phyloP scores from a whole-genome alignment of 2,329 filamentous ascomycete species.

The Elsinoe arachidis region DNA sequence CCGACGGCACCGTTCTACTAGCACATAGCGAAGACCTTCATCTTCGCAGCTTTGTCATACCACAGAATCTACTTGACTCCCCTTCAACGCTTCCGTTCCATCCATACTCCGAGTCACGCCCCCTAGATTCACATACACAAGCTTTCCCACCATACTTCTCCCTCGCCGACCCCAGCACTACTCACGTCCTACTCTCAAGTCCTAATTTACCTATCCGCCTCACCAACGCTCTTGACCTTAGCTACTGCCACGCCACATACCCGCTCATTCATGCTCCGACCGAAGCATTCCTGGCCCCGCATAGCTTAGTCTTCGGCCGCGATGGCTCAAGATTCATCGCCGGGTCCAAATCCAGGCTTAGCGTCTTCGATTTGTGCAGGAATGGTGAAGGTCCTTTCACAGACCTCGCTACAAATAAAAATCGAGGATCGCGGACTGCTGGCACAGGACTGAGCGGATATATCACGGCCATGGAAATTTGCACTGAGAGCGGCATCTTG shows the following conservation, averaged over 20 bases:
- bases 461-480: conserved; percentile 44
- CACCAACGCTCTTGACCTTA: conserved; percentile 44
- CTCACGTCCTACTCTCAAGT: conserved; percentile 44
- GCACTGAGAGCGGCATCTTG: conserved; percentile 38
- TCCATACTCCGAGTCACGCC: conserved; percentile 37
- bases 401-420: conserved; percentile 36
- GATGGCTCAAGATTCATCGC: conserved; percentile 47
- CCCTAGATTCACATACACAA: conserved; percentile 39
- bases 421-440: conserved; percentile 34
- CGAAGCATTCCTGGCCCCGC: conserved; percentile 48
- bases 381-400: conserved; percentile 39
- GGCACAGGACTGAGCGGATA: conserved; percentile 47
- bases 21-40: conserved; percentile 44
- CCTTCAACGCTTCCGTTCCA: conserved; percentile 32
- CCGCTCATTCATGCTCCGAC: conserved; percentile 46
- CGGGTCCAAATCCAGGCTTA: conserved; percentile 46
- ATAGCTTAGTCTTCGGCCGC: conserved; percentile 46
- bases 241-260: conserved; percentile 41
- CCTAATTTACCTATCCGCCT: conserved; percentile 49
- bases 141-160: conserved; percentile 48
- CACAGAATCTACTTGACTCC: conserved; percentile 39
- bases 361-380: conserved; percentile 47
- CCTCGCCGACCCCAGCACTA: conserved; percentile 41
- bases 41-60: conserved; percentile 48
- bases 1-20: conserved; percentile 51